Percentiles rank a stretch among this genome's conserved stretches.
These are phyloP conservation scores for Scytalidium sp. DNA, from an alignment of 2,329 filamentous ascomycete genomes.

Conservation along the genomic window DNA sequence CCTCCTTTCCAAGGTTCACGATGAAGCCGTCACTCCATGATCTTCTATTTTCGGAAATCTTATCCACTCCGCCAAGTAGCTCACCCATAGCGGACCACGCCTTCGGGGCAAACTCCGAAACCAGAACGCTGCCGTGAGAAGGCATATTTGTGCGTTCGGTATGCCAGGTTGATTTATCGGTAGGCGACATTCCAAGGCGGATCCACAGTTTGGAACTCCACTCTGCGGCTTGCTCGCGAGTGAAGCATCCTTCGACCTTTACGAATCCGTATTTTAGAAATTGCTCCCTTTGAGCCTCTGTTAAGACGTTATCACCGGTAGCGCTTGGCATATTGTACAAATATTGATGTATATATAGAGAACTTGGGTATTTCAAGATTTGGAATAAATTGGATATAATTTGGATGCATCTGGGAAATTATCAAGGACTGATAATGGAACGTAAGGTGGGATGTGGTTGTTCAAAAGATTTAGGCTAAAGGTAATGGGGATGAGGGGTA, in stretches of 20 bases:
- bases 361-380: not conserved
- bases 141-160: constrained; percentile 63
- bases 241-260: constrained; percentile 50
- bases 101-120: constrained; percentile 56
- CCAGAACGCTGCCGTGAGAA: constrained; percentile 50
- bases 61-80: constrained; percentile 61
- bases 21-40: constrained; percentile 67
- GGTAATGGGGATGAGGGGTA: not conserved
- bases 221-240: constrained; percentile 41
- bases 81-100: constrained; percentile 66
- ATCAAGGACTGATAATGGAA: too few relatives aligned
- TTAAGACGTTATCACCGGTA: constrained; percentile 26
- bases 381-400: too few relatives aligned
- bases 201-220: constrained; percentile 56
- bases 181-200: constrained; percentile 60
- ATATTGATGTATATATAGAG: not conserved
- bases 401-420: too few relatives aligned
- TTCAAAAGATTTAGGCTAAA: not conserved
- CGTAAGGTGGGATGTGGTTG: not conserved
- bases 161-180: constrained; percentile 65
- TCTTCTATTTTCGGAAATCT: constrained; percentile 44
- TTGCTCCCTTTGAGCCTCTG: constrained; percentile 44
- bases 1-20: constrained; percentile 62
- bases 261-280: constrained; percentile 56
- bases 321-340: not conserved